phyloP scores from a whole-genome alignment of 768 basidiomycete genomes.

The Cyclocybe aegerita region DNA sequence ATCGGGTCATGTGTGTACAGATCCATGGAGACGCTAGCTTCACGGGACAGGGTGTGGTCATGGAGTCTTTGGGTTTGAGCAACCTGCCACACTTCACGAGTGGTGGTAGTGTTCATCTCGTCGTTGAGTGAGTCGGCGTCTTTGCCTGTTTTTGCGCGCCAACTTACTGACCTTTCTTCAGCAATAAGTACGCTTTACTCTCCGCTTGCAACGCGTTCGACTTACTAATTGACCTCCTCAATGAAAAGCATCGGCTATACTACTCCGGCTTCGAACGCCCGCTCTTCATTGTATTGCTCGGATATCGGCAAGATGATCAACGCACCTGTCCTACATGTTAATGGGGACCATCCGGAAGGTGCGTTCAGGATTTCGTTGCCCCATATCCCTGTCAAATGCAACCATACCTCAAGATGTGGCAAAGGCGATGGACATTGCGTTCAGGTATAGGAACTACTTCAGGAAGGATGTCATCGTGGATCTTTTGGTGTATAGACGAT shows the following conservation, averaged over 20 bases:
- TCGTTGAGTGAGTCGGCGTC: slow-evolving; percentile 71
- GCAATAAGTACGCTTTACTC: slow-evolving; percentile 52
- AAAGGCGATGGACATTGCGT: slow-evolving; percentile 83
- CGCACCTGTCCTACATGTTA: slow-evolving; percentile 86
- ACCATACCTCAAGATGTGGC: slow-evolving; percentile 59
- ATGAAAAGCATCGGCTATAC: slow-evolving; percentile 81
- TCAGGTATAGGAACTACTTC: slow-evolving; percentile 85
- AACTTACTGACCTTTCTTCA: slow-evolving; percentile 20
- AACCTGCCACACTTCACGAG: slow-evolving; percentile 90
- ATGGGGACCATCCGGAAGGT: slow-evolving; percentile 90
- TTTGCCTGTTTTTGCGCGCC: neutral
- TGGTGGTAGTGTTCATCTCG: slow-evolving; percentile 87
- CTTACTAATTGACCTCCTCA: slow-evolving; percentile 2
- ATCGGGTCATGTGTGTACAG: slow-evolving; percentile 84
- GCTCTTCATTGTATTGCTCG: slow-evolving; percentile 86
- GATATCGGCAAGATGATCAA: slow-evolving; percentile 91
- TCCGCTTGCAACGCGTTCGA: neutral
- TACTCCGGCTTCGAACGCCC: slow-evolving; percentile 79
- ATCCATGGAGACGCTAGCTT: slow-evolving; percentile 93
- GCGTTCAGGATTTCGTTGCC: slow-evolving; percentile 8
- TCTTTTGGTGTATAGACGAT: slow-evolving; percentile 84
- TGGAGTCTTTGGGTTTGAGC: slow-evolving; percentile 85
- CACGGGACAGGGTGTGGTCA: slow-evolving; percentile 86
- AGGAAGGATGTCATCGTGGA: slow-evolving; percentile 84
- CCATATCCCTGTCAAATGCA: neutral